These are phyloP conservation scores for Phaeosphaeriaceae sp. DNA, from an alignment of 2,329 filamentous ascomycete species.

Conservation along the genomic window DNA sequence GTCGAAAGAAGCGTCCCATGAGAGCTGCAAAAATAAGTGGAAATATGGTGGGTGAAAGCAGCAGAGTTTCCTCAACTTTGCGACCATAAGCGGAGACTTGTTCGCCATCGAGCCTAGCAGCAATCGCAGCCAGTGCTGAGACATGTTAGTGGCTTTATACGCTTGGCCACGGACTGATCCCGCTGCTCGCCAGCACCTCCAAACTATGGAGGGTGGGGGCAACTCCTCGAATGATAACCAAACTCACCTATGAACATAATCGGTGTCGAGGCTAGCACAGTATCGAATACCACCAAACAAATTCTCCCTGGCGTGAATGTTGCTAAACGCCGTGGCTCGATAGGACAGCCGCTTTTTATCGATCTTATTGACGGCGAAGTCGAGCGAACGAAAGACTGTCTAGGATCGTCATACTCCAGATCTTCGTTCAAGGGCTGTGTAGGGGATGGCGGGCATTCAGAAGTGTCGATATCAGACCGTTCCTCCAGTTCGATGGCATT, in stretches of 20 bases:
- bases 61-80: conserved; percentile 23
- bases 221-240: too few species aligned
- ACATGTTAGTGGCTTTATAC: conserved; percentile 10
- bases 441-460: conserved; percentile 8
- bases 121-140: conserved; percentile 32
- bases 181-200: too few species aligned
- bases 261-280: conserved; percentile 31
- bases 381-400: conserved; percentile 3
- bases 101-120: conserved; percentile 28
- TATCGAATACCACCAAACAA: conserved; percentile 29
- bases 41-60: conserved; percentile 38
- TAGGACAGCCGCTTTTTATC: conserved; percentile 18
- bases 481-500: conserved; percentile 16
- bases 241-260: conserved; percentile 36
- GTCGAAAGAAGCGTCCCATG: conserved; percentile 37
- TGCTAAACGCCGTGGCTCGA: conserved; percentile 24
- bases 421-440: background rate
- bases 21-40: conserved; percentile 39
- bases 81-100: conserved; percentile 19
- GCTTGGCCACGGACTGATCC: too few species aligned
- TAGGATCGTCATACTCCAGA: conserved; percentile 6
- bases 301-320: conserved; percentile 25
- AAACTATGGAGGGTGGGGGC: too few species aligned
- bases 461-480: conserved; percentile 5
- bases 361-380: background rate